Evolutionary conservation across 140 eudicot genomes (phyloP).

Genomic region (Stevia rebaudiana): DNA sequence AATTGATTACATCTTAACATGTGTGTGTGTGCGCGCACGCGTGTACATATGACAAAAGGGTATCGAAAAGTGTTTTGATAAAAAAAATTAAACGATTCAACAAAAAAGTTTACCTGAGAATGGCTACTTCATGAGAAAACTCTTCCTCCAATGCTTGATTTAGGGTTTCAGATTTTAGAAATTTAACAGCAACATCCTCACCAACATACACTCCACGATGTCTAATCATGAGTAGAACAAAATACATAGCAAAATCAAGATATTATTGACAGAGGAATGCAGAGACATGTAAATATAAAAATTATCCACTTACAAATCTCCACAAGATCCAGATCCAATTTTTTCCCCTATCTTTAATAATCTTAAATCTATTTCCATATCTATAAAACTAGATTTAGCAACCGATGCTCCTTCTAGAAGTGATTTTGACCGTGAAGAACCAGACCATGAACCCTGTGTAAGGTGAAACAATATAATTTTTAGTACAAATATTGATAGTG

Average conservation of each 20-base stretch:
- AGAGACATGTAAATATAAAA: neutral
- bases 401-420: slow-evolving; percentile 36
- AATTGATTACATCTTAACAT: no score
- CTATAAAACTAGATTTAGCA: slow-evolving; percentile 36
- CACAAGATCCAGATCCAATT: slow-evolving; percentile 81
- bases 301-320: slow-evolving; percentile 60
- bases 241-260: neutral
- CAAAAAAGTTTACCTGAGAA: slow-evolving; percentile 50
- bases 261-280: neutral
- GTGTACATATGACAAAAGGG: neutral
- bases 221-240: slow-evolving; percentile 39
- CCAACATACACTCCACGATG: slow-evolving; percentile 75
- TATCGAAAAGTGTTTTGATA: neutral
- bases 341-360: slow-evolving; percentile 56
- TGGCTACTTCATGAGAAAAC: slow-evolving; percentile 72
- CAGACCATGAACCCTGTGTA: slow-evolving; percentile 72
- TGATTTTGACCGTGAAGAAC: slow-evolving; percentile 54
- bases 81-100: slow-evolving; percentile 4
- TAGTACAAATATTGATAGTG: slow-evolving; percentile 9
- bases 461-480: slow-evolving; percentile 3
- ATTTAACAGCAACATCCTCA: slow-evolving; percentile 83
- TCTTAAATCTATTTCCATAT: slow-evolving; percentile 74
- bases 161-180: slow-evolving; percentile 63
- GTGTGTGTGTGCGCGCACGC: neutral
- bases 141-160: slow-evolving; percentile 69